phyloP scores from a whole-genome alignment of 345 rosid genomes.

The Gossypioides kirkii region DNA sequence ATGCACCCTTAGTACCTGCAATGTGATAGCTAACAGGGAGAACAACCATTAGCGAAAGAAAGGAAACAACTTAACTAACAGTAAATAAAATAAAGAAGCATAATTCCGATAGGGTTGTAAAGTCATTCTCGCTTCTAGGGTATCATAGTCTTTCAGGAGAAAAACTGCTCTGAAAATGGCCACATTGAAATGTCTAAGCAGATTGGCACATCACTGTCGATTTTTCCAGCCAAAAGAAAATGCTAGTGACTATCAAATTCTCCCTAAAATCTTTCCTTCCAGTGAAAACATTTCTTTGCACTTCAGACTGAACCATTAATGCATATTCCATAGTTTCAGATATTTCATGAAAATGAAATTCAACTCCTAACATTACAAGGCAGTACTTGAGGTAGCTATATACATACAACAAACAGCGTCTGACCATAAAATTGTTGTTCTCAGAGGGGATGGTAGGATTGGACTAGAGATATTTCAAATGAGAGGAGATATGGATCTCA shows the following conservation, averaged over 20 bases:
- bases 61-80: background rate
- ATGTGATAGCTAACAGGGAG: conserved; percentile 65
- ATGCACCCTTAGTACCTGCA: conserved; percentile 77
- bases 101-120: background rate
- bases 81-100: conserved; percentile 8
- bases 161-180: background rate
- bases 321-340: background rate
- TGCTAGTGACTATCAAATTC: background rate
- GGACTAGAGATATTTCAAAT: background rate
- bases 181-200: background rate
- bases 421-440: background rate
- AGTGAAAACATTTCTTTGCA: background rate
- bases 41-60: conserved; percentile 17
- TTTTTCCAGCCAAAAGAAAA: background rate
- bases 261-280: background rate
- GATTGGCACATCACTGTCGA: background rate
- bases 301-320: background rate
- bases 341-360: conserved; percentile 8
- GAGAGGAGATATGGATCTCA: background rate
- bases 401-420: background rate
- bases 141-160: conserved; percentile 1
- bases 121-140: background rate
- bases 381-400: background rate
- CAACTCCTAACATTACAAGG: background rate
- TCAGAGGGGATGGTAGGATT: background rate